A percentile compares a stretch with the other conserved stretches of the same genome.
phyloP scores from a whole-genome alignment of 257 asterid genomes.

The Nyctanthes arbortristis region DNA sequence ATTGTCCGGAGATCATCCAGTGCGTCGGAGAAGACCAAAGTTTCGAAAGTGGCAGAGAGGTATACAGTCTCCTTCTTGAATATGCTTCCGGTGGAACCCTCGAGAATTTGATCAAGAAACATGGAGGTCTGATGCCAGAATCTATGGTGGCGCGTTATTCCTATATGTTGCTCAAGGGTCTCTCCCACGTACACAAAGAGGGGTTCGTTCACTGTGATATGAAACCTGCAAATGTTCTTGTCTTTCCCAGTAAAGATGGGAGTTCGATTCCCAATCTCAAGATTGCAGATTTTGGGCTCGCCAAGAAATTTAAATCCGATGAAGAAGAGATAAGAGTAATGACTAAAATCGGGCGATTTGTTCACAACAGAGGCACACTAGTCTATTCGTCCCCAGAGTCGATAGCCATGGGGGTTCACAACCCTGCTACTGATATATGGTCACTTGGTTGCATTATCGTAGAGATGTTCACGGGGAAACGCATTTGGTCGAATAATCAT shows the following conservation, averaged over 20 bases:
- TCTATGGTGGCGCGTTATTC: background rate
- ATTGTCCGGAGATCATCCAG: background rate
- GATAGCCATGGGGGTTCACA: background rate
- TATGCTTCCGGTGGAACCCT: constrained; percentile 8
- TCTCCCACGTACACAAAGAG: background rate
- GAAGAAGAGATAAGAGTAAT: background rate
- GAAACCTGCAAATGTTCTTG: constrained; percentile 17
- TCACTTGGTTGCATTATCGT: constrained; percentile 15
- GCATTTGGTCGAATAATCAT: background rate
- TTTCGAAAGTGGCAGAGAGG: background rate
- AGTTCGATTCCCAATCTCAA: background rate
- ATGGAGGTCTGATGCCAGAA: background rate
- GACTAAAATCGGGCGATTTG: too few relatives aligned
- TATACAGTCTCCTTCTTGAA: constrained; percentile 13
- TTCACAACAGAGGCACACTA: background rate
- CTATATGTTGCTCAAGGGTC: constrained; percentile 11
- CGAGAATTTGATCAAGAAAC: background rate
- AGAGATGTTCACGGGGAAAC: constrained; percentile 18
- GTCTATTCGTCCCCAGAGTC: constrained; percentile 5
- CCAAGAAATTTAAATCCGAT: background rate
- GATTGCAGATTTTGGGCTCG: constrained; percentile 22
- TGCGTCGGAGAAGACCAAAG: background rate
- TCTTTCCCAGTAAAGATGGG: too few relatives aligned
- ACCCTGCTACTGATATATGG: constrained; percentile 10
- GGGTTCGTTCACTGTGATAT: constrained; percentile 20